These are phyloP conservation scores for Dacryopinax spathularia DNA, from an alignment of 768 basidiomycete genomes.

Conservation along the genomic window DNA sequence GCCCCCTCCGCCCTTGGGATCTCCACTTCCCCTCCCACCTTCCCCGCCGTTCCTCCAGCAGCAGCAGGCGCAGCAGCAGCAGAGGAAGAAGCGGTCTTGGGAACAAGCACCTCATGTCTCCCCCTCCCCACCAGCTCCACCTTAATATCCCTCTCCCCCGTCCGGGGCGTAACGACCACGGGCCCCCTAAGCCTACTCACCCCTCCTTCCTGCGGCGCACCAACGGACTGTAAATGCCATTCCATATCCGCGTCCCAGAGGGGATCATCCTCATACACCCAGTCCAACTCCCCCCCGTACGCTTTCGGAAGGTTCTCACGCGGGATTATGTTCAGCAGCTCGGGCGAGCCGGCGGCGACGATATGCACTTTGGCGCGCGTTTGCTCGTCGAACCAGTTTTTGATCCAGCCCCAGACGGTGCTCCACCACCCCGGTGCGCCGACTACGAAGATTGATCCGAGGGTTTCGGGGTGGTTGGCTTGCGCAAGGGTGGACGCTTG, in stretches of 20 bases:
- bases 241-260: conserved; percentile 38
- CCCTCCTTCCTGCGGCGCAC: background rate
- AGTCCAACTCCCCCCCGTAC: conserved; percentile 65
- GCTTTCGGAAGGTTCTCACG: conserved; percentile 41
- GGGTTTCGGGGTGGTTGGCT: conserved; percentile 70
- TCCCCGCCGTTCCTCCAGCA: background rate
- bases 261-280: conserved; percentile 55
- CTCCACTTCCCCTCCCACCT: no score
- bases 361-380: conserved; percentile 67
- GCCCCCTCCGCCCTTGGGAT: background rate
- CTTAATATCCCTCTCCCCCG: background rate
- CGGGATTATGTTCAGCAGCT: conserved; percentile 39
- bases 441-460: conserved; percentile 47
- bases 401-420: conserved; percentile 74
- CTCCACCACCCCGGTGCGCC: conserved; percentile 75
- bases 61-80: background rate
- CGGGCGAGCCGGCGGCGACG: conserved; percentile 22
- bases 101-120: background rate
- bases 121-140: background rate
- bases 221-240: background rate
- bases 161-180: background rate
- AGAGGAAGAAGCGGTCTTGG: no score
- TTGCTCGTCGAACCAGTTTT: conserved; percentile 68
- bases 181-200: background rate
- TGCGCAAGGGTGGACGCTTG: conserved; percentile 62